These are phyloP conservation scores for Tricladium varicosporioides DNA, from an alignment of 2,329 filamentous ascomycete species.

Conservation along the genomic window DNA sequence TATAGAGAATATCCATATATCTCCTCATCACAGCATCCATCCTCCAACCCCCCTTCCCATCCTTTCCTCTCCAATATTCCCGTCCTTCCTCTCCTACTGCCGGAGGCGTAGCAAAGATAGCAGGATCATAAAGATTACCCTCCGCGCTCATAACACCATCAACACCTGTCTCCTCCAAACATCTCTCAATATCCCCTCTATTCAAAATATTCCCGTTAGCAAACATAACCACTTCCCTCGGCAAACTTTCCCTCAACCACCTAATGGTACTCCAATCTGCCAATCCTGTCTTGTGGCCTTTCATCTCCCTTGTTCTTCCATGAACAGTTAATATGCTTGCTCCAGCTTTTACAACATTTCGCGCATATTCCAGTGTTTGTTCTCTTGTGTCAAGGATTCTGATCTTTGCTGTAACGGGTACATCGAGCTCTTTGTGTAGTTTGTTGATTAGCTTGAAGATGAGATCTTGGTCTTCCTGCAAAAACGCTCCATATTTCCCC, in stretches of 20 bases:
- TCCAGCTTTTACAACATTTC: slow-evolving; percentile 80
- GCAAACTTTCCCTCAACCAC: slow-evolving; percentile 79
- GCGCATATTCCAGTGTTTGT: slow-evolving; percentile 83
- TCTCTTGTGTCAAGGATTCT: slow-evolving; percentile 84
- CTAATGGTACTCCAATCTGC: slow-evolving; percentile 89
- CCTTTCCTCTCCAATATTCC: slow-evolving; percentile 82
- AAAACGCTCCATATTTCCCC: slow-evolving; percentile 88
- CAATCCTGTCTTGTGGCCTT: slow-evolving; percentile 89
- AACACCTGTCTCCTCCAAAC: slow-evolving; percentile 78
- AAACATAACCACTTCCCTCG: slow-evolving; percentile 86
- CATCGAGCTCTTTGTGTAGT: slow-evolving; percentile 72
- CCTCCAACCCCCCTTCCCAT: slow-evolving; percentile 81
- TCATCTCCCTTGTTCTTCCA: slow-evolving; percentile 84
- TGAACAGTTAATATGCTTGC: slow-evolving; percentile 94
- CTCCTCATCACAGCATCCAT: slow-evolving; percentile 84
- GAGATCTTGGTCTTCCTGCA: slow-evolving; percentile 88
- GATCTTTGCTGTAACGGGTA: slow-evolving; percentile 95
- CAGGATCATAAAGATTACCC: slow-evolving; percentile 88
- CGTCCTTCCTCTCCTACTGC: slow-evolving; percentile 61
- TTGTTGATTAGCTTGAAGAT: slow-evolving; percentile 80
- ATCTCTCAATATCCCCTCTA: slow-evolving; percentile 72
- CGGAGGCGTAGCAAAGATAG: slow-evolving; percentile 74
- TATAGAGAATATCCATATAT: slow-evolving; percentile 88
- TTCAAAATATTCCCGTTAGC: slow-evolving; percentile 94
- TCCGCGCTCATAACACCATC: slow-evolving; percentile 97